Evolutionary conservation across 2,329 filamentous ascomycete genomes (phyloP), one percentile per base, ranked within the genome.

Genomic region (Cercospora zeina): DNA sequence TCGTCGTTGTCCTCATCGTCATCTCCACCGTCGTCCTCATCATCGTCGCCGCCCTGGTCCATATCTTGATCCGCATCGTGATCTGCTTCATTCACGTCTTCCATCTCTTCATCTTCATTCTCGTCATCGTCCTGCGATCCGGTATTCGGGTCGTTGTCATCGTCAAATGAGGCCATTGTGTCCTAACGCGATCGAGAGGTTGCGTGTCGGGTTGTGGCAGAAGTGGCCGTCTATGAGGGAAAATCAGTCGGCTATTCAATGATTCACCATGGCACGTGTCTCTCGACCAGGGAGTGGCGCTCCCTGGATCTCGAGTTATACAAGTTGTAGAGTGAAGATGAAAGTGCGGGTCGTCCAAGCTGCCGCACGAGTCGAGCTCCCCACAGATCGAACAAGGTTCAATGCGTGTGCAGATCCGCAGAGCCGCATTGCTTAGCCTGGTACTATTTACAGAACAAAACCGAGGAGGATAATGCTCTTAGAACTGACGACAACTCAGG

Each of bases 41-140:
- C 74, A 4, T 72, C 77, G 30, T 78, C 77, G 33, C 65, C 73
- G 47, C 70, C 72, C 9, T 72, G 72, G 37, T 76, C 76, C 49
- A 71, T 71, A 21, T 75, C 75, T 11, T 74, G 72, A 14, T 75
- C 77, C 1, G 68, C 74, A 47, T 76, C 76, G 31, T 70, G 72
- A 37, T 75, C 75, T 2, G 68, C 71, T 16, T 77, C 77, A 33
- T 74, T 77, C 27, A 77, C 77, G 34, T 72, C 76, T 49, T 78
- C 78, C 62, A 77, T 78, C 59, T 80, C 78, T 68, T 80, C 79
- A 42, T 75, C 75, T 59, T 81, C 76, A 55, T 78, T 77, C 71
- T 81, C 79, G 49, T 74, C 75, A 58, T 81, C 76, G 50, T 78
- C 77, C 58, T 74, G 71, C 19, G 74, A 77, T 49, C 69, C 74